Evolutionary conservation across 306 rosid genomes (phyloP), one percentile per base, ranked within the genome.

Genomic region (Lupinus albus): DNA sequence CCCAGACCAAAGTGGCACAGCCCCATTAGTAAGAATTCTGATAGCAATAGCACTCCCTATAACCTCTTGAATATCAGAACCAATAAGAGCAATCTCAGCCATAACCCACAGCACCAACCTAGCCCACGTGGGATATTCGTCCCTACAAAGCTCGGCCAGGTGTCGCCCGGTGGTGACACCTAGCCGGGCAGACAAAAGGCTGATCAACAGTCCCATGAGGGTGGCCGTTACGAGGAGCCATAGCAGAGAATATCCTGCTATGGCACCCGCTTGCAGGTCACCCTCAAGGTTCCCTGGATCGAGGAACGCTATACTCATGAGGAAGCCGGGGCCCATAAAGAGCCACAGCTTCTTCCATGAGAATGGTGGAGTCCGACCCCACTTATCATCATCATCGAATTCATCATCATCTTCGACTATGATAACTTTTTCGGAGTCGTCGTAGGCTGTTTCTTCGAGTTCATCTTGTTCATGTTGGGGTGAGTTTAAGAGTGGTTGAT

Each of bases 211-310:
- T 35, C 99, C 97, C 89, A 93, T 88, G 2, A 77, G 85, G 8
- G 99, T 90, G 5, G 99, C 99, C 94, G 96, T 90, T 84, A 93
- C 14, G 41, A 93, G 86, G 11, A 93, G 84, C 99, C 99, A 93
- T 61, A 93, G 42, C 61, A 90, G 75, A 15, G 99, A 93, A 81
- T 90, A 90, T 42, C 99, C 99, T 1, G 97, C 99, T 58, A 86
- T 70, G 7, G 96, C 99, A 12, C 99, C 99, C 1, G 99, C 86
- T 69, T 93, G 99, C 8, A 93, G 91, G 73, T 93, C 96, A 5
- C 97, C 96, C 70, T 93, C 97, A 63, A 93, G 38, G 70, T 93
- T 93, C 38, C 99, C 99, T 1, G 99, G 97, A 78, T 93, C 99
- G 10, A 93, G 74, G 59, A 93, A 93, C 11, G 96, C 96, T 39